Evolutionary conservation across 1,284 basidiomycete species (phyloP).

Genomic region (Termitomyces sp.): DNA sequence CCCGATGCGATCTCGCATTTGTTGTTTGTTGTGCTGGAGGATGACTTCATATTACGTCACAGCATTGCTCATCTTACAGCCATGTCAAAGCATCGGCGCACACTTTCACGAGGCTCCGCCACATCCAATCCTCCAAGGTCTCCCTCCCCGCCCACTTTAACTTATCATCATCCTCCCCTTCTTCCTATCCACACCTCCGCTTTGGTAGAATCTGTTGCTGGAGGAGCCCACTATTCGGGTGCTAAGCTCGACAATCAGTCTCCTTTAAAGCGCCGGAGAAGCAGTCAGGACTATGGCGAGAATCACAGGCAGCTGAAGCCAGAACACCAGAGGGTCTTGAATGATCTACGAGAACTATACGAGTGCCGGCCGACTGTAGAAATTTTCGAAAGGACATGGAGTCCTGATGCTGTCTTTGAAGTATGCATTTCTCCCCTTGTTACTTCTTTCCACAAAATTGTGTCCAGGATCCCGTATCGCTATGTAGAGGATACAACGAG

Average conservation of each 20-base stretch:
- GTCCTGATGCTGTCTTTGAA: conserved; percentile 55
- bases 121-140: conserved; percentile 25
- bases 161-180: conserved; percentile 41
- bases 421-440: conserved; percentile 24
- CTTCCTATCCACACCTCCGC: conserved; percentile 44
- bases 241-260: conserved; percentile 31
- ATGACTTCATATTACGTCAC: conserved; percentile 7
- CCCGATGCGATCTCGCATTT: conserved; percentile 4
- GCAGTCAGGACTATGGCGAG: conserved; percentile 25
- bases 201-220: conserved; percentile 49
- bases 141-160: conserved; percentile 37
- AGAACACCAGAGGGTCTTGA: conserved; percentile 40
- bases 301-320: conserved; percentile 30
- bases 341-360: conserved; percentile 57
- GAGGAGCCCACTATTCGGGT: conserved; percentile 56
- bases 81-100: conserved; percentile 19
- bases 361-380: conserved; percentile 48
- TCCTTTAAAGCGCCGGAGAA: conserved; percentile 29
- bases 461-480: conserved; percentile 44
- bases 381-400: conserved; percentile 57
- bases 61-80: conserved; percentile 17
- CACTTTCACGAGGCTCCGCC: conserved; percentile 21
- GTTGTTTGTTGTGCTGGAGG: conserved; percentile 5
- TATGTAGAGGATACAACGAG: conserved; percentile 46
- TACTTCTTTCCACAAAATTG: background rate